Evolutionary conservation across 139 green algal genomes (phyloP).

Genomic region (Volvox africanus): DNA sequence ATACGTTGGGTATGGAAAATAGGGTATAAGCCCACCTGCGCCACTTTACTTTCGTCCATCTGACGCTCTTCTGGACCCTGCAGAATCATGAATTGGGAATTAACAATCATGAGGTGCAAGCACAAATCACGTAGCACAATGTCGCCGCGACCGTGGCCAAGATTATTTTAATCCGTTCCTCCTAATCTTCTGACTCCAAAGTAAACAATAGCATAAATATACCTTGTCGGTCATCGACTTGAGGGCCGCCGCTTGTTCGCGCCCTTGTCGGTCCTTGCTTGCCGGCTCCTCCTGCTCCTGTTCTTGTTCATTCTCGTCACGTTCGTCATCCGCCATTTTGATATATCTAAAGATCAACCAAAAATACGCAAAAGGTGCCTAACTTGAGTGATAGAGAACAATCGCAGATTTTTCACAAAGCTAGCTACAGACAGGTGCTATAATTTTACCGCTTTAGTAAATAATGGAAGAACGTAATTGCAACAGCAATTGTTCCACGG

Average conservation of each 20-base stretch:
- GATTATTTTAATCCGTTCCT: no score
- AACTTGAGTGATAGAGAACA: neutral
- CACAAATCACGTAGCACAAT: no score
- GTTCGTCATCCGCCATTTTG: constrained; percentile 39
- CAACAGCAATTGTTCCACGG: no score
- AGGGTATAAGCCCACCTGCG: constrained; percentile 50
- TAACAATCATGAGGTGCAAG: neutral
- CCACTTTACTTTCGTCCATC: constrained; percentile 66
- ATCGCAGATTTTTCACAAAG: neutral
- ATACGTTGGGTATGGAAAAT: no score
- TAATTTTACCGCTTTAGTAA: no score
- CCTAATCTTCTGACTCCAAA: no score
- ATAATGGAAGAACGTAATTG: no score
- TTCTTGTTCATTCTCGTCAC: constrained; percentile 38
- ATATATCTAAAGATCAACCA: neutral
- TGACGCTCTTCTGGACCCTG: constrained; percentile 55
- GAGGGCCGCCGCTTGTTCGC: constrained; percentile 26
- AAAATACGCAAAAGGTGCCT: neutral
- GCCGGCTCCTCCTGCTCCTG: constrained; percentile 37
- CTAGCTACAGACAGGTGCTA: neutral
- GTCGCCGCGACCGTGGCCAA: no score
- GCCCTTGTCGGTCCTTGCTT: constrained; percentile 38
- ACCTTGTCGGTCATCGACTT: constrained; percentile 39
- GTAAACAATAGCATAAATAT: neutral
- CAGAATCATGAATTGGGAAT: neutral